Evolutionary conservation across 768 basidiomycete species (phyloP).

Genomic region (Floccularia luteovirens): DNA sequence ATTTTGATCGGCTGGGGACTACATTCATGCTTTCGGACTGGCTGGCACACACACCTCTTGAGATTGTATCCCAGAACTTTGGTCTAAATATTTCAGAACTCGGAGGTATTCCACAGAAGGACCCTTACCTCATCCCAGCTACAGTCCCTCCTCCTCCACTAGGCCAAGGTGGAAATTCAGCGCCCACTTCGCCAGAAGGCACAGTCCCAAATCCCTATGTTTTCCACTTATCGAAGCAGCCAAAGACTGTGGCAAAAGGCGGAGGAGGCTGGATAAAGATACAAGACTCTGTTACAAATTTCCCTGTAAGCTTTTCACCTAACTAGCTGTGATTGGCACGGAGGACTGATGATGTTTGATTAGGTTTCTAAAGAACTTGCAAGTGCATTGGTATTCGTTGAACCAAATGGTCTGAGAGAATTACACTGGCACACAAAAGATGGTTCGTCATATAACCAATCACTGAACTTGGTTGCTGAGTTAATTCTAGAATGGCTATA

Average conservation of each 20-base stretch:
- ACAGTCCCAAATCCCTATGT: slow-evolving; percentile 10
- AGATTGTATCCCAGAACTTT: slow-evolving; percentile 9
- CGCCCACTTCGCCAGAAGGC: slow-evolving; percentile 8
- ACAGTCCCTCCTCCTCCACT: slow-evolving; percentile 9
- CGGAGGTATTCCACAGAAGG: slow-evolving; percentile 8
- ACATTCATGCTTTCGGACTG: slow-evolving; percentile 12
- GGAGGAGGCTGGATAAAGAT: slow-evolving; percentile 11
- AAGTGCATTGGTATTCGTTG: slow-evolving; percentile 8
- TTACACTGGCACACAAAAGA: slow-evolving; percentile 10
- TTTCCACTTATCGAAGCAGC: slow-evolving; percentile 8
- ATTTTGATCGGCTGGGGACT: slow-evolving; percentile 9
- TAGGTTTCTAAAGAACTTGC: slow-evolving; percentile 5
- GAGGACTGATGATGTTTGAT: neutral
- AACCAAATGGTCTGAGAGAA: slow-evolving; percentile 10
- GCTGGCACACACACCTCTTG: slow-evolving; percentile 10
- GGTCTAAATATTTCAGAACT: slow-evolving; percentile 8
- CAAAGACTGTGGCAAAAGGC: slow-evolving; percentile 9
- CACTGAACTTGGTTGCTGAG: neutral
- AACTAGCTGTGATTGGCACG: neutral
- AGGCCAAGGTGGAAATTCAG: slow-evolving; percentile 7
- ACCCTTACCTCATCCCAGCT: slow-evolving; percentile 8
- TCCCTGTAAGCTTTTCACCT: slow-evolving; percentile 2
- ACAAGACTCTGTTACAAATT: slow-evolving; percentile 10
- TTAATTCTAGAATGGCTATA: slow-evolving; percentile 8
- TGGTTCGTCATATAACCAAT: slow-evolving; percentile 1